Evolutionary conservation across 2,329 filamentous ascomycete species (phyloP).

Genomic region (Fusarium tricinctum): DNA sequence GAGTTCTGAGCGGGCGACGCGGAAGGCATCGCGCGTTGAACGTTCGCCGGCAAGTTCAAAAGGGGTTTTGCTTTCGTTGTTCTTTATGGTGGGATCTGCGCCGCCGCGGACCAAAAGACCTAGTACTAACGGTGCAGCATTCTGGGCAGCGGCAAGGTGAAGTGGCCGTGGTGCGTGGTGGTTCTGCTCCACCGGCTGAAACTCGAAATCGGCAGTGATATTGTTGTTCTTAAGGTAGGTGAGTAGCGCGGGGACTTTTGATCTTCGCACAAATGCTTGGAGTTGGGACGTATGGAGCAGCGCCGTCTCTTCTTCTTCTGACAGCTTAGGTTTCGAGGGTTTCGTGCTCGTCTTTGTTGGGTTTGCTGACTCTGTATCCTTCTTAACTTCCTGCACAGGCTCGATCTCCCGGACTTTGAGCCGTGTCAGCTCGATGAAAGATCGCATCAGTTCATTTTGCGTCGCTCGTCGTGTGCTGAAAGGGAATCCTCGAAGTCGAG

Average conservation of each 20-base stretch:
- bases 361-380: conserved; percentile 55
- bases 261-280: conserved; percentile 87
- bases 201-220: conserved; percentile 78
- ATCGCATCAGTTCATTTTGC: conserved; percentile 93
- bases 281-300: conserved; percentile 89
- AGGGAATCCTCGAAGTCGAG: conserved; percentile 86
- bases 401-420: conserved; percentile 87
- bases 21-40: conserved; percentile 89
- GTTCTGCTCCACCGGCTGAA: conserved; percentile 79
- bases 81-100: conserved; percentile 79
- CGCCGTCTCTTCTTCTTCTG: conserved; percentile 86
- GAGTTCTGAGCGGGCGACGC: conserved; percentile 85
- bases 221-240: conserved; percentile 85
- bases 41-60: conserved; percentile 92
- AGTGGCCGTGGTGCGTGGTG: conserved; percentile 86
- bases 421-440: conserved; percentile 92
- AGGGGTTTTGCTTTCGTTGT: conserved; percentile 82
- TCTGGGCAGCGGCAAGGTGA: conserved; percentile 87
- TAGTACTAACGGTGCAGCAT: conserved; percentile 80
- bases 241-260: conserved; percentile 88
- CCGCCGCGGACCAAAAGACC: conserved; percentile 81
- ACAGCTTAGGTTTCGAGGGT: conserved; percentile 73
- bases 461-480: conserved; percentile 94
- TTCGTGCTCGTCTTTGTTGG: conserved; percentile 62
- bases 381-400: conserved; percentile 69